A percentile compares a stretch with the other conserved stretches of the same genome.
phyloP scores from a whole-genome alignment of 768 basidiomycete genomes.

The Tulasnella sp. region DNA sequence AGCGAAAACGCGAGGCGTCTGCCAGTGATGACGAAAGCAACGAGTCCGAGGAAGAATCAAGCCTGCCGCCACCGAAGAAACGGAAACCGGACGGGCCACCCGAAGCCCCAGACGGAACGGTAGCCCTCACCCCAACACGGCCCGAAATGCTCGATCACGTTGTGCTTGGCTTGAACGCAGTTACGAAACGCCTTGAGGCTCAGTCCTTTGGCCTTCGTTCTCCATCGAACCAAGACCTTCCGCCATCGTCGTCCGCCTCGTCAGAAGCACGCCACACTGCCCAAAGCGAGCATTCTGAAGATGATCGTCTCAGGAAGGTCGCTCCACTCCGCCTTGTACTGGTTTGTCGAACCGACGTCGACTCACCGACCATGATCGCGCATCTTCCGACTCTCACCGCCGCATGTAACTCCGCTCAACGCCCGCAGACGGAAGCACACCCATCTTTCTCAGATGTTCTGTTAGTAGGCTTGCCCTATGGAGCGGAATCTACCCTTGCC shows the following conservation, averaged over 20 bases:
- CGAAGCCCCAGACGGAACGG: neutral
- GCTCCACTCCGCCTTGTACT: constrained; percentile 43
- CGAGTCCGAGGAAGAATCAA: neutral
- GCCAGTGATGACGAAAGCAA: neutral
- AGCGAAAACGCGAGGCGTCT: neutral
- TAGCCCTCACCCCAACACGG: constrained; percentile 21
- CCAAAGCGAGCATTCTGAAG: neutral
- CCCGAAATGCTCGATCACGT: constrained; percentile 50
- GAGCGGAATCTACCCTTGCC: constrained; percentile 60
- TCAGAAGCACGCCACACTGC: neutral
- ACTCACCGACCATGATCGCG: constrained; percentile 64
- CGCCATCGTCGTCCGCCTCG: neutral
- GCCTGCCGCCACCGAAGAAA: neutral
- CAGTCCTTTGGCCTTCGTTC: constrained; percentile 37
- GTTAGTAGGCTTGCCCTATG: constrained; percentile 62
- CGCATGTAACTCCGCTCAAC: constrained; percentile 54
- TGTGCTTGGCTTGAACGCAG: constrained; percentile 70
- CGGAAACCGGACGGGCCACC: constrained; percentile 5
- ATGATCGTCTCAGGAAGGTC: constrained; percentile 27
- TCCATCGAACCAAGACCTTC: constrained; percentile 19
- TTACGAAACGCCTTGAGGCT: constrained; percentile 66
- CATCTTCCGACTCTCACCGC: constrained; percentile 77
- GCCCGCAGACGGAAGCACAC: constrained; percentile 32
- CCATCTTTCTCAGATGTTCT: constrained; percentile 40
- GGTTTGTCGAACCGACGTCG: constrained; percentile 69